Evolutionary conservation across 768 basidiomycete species (phyloP).

Genomic region (Mycena capillaripes): DNA sequence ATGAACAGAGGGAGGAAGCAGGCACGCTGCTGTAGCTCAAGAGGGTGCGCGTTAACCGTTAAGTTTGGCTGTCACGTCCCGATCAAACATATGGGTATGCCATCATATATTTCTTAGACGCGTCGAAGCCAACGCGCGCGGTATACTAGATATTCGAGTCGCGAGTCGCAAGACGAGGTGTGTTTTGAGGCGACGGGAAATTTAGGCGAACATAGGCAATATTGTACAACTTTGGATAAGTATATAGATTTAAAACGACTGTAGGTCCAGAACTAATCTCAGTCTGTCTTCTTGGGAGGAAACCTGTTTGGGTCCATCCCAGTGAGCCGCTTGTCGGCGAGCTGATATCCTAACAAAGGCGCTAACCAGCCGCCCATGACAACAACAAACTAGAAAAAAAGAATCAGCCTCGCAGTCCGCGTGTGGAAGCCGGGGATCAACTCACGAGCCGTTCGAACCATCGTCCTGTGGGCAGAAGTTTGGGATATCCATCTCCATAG

Average conservation of each 20-base stretch:
- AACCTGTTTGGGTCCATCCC: constrained; percentile 2
- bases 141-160: too few species aligned
- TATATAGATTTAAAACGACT: too few species aligned
- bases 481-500: constrained; percentile 4
- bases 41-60: neutral
- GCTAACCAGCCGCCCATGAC: constrained; percentile 1
- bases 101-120: too few species aligned
- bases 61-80: neutral
- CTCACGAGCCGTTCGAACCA: constrained; percentile 5
- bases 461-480: neutral
- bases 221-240: too few species aligned
- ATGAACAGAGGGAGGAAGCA: constrained; percentile 16
- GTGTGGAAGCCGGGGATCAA: neutral
- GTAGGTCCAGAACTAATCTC: too few species aligned
- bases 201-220: too few species aligned
- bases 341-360: neutral
- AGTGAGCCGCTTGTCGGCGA: constrained; percentile 7
- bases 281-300: neutral
- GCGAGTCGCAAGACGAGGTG: too few species aligned
- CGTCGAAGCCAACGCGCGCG: too few species aligned
- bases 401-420: neutral
- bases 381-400: neutral
- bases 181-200: too few species aligned
- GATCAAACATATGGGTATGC: neutral
- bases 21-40: constrained; percentile 3